Evolutionary conservation across 495 filamentous ascomycete species (phyloP).

Genomic region (Talaromyces trachyspermus): DNA sequence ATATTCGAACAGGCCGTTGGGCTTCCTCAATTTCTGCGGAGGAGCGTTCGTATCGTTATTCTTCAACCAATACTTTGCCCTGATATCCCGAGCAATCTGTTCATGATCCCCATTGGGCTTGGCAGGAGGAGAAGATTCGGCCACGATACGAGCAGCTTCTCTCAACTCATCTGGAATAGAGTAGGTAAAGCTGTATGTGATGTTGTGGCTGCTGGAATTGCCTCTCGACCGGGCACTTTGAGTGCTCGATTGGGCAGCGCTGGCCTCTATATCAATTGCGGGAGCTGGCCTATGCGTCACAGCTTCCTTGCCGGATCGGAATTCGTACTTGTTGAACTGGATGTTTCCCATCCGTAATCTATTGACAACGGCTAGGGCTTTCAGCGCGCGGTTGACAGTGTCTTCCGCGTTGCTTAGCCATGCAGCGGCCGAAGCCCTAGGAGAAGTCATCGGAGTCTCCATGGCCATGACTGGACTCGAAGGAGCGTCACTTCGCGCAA

Average conservation of each 20-base stretch:
- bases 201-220: no score
- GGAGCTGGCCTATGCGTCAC: no score
- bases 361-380: neutral
- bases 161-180: neutral
- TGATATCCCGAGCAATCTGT: neutral
- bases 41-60: neutral
- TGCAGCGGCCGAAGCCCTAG: no score
- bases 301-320: no score
- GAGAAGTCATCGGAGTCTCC: no score
- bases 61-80: neutral
- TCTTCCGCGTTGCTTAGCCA: neutral
- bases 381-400: neutral
- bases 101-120: neutral
- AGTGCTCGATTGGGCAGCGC: no score
- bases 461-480: no score
- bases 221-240: no score
- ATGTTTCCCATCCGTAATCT: neutral
- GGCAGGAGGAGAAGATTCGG: conserved; percentile 1
- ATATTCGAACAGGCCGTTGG: neutral
- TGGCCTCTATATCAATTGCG: no score
- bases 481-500: no score
- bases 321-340: neutral
- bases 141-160: conserved; percentile 12
- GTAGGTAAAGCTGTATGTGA: no score
- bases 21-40: neutral